These are phyloP conservation scores for Pyrenophora tritici-repentis DNA, from an alignment of 2,329 filamentous ascomycete species.

Conservation along the genomic window DNA sequence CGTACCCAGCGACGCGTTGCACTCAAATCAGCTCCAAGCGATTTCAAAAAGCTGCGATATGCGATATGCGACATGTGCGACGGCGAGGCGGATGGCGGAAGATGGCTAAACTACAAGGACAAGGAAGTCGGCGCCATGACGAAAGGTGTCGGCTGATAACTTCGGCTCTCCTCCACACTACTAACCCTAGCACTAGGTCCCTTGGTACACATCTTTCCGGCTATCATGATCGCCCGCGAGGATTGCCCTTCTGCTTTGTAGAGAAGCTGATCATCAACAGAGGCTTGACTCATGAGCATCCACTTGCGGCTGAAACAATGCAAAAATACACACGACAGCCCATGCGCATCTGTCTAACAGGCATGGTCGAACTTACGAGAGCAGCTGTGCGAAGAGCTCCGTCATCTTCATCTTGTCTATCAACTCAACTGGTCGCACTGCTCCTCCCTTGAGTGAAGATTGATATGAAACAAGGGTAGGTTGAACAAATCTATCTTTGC, in stretches of 20 bases:
- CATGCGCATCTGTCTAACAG: neutral
- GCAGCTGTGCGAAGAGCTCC: neutral
- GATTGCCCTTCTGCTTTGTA: neutral
- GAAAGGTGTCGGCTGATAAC: constrained; percentile 16
- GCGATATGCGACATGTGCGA: constrained; percentile 20
- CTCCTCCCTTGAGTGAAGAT: too few relatives aligned
- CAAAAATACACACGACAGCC: neutral
- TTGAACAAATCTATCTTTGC: too few relatives aligned
- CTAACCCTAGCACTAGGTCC: too few relatives aligned
- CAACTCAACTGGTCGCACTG: too few relatives aligned
- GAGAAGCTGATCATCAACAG: too few relatives aligned
- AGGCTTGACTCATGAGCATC: neutral
- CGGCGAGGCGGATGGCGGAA: constrained; percentile 8
- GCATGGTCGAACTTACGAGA: constrained; percentile 1
- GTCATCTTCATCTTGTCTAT: too few relatives aligned
- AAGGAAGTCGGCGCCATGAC: constrained; percentile 19
- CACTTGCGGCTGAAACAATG: constrained; percentile 7
- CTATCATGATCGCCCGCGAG: constrained; percentile 3
- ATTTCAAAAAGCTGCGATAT: constrained; percentile 16
- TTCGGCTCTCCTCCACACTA: constrained; percentile 28
- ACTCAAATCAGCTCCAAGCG: constrained; percentile 14
- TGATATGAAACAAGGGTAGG: too few relatives aligned
- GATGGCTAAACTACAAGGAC: constrained; percentile 12
- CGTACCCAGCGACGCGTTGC: constrained; percentile 10
- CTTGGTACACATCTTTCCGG: neutral